These are phyloP conservation scores for Bromus sterilis DNA, from an alignment of 176 grass and related monocot genomes.

Conservation along the genomic window DNA sequence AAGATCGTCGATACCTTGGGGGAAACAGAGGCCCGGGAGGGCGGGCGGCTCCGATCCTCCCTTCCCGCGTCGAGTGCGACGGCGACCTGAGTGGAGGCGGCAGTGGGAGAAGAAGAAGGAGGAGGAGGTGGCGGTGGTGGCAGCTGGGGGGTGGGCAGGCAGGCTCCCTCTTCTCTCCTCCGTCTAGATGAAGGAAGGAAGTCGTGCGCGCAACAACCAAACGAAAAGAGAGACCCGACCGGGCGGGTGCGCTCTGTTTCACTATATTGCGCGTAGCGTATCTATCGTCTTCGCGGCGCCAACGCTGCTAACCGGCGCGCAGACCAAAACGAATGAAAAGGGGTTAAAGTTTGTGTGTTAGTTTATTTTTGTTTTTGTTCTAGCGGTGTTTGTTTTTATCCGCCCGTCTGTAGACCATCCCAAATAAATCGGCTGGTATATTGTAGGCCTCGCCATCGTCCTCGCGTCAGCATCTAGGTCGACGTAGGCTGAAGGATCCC, in stretches of 20 bases:
- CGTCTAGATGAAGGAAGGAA: not conserved
- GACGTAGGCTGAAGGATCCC: too few relatives aligned
- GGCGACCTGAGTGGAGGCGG: not conserved
- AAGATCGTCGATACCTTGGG: constrained; percentile 22
- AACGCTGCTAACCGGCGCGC: too few relatives aligned
- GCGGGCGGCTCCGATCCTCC: not conserved
- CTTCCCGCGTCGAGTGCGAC: not conserved
- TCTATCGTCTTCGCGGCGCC: not conserved
- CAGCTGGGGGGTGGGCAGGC: not conserved
- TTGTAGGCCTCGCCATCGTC: too few relatives aligned
- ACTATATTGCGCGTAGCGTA: not conserved
- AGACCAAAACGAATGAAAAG: too few relatives aligned
- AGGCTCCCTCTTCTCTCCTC: not conserved
- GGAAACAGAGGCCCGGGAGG: not conserved
- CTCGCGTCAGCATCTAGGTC: too few relatives aligned
- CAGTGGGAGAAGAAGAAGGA: not conserved
- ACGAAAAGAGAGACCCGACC: not conserved
- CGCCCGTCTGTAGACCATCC: too few relatives aligned
- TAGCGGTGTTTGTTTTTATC: too few relatives aligned
- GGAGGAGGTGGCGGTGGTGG: not conserved
- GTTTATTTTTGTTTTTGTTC: too few relatives aligned
- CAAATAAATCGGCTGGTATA: too few relatives aligned
- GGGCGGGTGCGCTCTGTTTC: not conserved
- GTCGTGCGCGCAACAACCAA: constrained; percentile 35
- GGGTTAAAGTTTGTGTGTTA: too few relatives aligned